Evolutionary conservation across 2,329 filamentous ascomycete species (phyloP), one percentile per base, ranked within the genome.

Genomic region (Clonostachys solani): DNA sequence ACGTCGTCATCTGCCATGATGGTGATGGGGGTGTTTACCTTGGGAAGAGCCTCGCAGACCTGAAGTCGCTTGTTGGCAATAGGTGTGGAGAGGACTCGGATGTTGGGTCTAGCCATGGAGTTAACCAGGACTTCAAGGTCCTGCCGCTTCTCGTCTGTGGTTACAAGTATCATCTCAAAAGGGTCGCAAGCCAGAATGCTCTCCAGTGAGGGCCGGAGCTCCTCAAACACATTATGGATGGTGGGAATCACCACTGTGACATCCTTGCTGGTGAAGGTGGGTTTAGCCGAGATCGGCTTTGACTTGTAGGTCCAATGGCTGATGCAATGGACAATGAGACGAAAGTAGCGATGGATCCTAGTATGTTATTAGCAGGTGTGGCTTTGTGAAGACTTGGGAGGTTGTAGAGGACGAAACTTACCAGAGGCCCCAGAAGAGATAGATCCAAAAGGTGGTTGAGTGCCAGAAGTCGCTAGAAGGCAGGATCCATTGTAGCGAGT

Each of bases 1-100:
- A 97, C 92, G 65, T 97, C 92, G 67, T 97, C 92, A 63, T 97
- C 92, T 23, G 92, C 91, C 73, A 97, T 90, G 58, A 97, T 81
- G 36, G 89, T 96, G 61, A 97, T 91, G 45, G 78, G 72, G 0
- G 92, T 96, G 55, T 74, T 77, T 49, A 96, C 90, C 55, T 89
- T 81, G 17, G 92, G 91, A 43, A 97, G 88, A 5, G 91, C 92
- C 62, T 90, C 82, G 65, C 90, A 95, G 62, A 97, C 91, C 66
- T 97, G 92, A 17, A 92, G 83, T 47, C 92, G 87, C 74, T 97
- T 97, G 73, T 97, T 97, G 56, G 92, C 91, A 62, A 96, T 92
- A 50, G 80, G 77, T 33, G 91, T 88, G 53, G 81, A 85, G 54
- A 92, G 75, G 40, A 95, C 84, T 47, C 83, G 80, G 54, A 96